Conservation (phyloP, 139 green algal species). For the Chlamydomonas incerta region DNA sequence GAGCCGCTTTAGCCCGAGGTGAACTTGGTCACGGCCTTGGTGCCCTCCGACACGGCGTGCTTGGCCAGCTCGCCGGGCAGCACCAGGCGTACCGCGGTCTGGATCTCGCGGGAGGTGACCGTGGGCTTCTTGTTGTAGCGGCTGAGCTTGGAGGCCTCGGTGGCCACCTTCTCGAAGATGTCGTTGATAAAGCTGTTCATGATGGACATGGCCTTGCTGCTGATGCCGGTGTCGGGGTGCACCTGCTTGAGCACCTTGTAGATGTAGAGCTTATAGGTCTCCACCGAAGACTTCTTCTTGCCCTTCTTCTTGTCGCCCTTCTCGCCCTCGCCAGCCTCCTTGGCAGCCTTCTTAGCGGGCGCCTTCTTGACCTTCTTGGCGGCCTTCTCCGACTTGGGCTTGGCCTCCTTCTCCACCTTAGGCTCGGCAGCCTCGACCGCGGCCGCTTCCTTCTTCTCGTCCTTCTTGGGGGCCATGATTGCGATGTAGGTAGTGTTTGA, state of each 20-base stretch:
- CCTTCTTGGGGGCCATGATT: constrained; percentile 11
- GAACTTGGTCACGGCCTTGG: constrained; percentile 36
- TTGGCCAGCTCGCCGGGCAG: constrained; percentile 89
- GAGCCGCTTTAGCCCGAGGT: constrained; percentile 17
- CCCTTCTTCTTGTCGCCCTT: background rate
- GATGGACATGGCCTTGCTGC: constrained; percentile 97
- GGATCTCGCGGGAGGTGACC: constrained; percentile 71
- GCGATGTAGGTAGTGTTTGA: background rate
- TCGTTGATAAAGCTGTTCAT: constrained; percentile 84
- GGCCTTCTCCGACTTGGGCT: constrained; percentile 20
- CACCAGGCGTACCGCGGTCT: constrained; percentile 88
- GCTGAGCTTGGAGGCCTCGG: constrained; percentile 73
- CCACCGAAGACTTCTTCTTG: constrained; percentile 44
- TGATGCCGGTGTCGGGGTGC: constrained; percentile 97
- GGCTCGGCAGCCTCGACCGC: constrained; percentile 5
- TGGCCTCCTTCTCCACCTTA: constrained; percentile 5
- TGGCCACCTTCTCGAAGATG: constrained; percentile 90
- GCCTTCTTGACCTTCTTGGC: constrained; percentile 10
- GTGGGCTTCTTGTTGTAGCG: constrained; percentile 60
- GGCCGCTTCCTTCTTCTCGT: constrained; percentile 12
- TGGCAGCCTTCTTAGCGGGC: constrained; percentile 14
- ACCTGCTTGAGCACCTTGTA: constrained; percentile 96
- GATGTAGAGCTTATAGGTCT: constrained; percentile 99
- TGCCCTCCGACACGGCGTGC: constrained; percentile 73
- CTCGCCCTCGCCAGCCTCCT: background rate